A percentile compares a stretch with the other conserved stretches of the same genome.
phyloP scores from a whole-genome alignment of 1,139 yeast genomes.

The Waltiozyma sp. region DNA sequence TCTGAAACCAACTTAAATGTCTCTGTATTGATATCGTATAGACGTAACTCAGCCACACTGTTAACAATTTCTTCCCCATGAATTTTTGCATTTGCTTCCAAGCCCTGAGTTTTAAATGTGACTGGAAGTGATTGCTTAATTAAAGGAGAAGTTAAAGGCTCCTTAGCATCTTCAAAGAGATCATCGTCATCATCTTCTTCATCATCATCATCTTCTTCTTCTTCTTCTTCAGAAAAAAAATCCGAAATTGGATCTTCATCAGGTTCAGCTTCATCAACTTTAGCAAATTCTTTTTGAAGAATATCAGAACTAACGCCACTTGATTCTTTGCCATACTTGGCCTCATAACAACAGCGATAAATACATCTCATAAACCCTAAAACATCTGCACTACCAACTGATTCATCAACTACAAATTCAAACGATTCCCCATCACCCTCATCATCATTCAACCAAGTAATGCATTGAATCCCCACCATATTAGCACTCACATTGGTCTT shows the following conservation, averaged over 20 bases:
- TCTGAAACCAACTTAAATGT: constrained; percentile 35
- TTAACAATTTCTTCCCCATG: background rate
- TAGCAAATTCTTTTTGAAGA: too few species aligned
- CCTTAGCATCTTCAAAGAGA: constrained; percentile 24
- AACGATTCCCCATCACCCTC: constrained; percentile 84
- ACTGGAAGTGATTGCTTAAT: background rate
- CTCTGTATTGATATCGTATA: constrained; percentile 46
- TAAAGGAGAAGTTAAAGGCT: constrained; percentile 4
- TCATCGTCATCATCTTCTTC: constrained; percentile 18
- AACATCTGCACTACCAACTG: constrained; percentile 44
- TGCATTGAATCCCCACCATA: too few species aligned
- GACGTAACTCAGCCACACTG: constrained; percentile 24
- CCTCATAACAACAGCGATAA: constrained; percentile 65
- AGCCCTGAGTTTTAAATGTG: too few species aligned
- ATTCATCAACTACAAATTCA: constrained; percentile 66
- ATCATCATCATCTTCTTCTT: constrained; percentile 12
- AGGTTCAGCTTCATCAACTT: background rate
- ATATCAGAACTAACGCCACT: too few species aligned
- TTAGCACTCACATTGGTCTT: constrained; percentile 35
- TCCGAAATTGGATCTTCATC: too few species aligned
- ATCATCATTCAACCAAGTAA: constrained; percentile 73
- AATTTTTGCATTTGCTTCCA: too few species aligned
- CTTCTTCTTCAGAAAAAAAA: constrained; percentile 1
- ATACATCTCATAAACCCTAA: constrained; percentile 56
- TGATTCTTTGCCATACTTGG: constrained; percentile 33